phyloP scores from a whole-genome alignment of 805 yeast genomes.

The Wickerhamiella musiphila region DNA sequence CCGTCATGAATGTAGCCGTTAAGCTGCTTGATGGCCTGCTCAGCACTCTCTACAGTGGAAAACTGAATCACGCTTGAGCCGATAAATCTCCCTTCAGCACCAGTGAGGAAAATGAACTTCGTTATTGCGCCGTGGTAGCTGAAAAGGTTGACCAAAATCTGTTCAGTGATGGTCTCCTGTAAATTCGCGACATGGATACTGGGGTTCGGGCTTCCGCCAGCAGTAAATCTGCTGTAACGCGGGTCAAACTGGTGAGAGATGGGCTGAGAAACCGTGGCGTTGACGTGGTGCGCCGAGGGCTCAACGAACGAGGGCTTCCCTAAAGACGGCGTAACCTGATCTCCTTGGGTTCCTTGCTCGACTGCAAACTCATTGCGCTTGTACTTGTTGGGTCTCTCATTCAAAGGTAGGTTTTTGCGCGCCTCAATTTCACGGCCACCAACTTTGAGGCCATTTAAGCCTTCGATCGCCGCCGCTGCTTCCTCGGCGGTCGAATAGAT shows the following conservation, averaged over 20 bases:
- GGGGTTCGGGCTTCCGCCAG: no score
- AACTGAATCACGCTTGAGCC: slow-evolving; percentile 81
- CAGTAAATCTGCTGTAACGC: no score
- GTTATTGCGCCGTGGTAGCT: slow-evolving; percentile 64
- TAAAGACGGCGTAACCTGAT: no score
- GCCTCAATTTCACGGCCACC: slow-evolving; percentile 70
- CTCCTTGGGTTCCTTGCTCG: no score
- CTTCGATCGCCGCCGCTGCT: slow-evolving; percentile 53
- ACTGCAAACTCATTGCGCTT: no score
- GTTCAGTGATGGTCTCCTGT: slow-evolving; percentile 77
- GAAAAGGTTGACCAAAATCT: slow-evolving; percentile 70
- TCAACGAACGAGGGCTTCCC: no score
- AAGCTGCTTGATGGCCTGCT: slow-evolving; percentile 54
- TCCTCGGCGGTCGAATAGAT: slow-evolving; percentile 46
- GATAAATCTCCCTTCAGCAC: slow-evolving; percentile 44
- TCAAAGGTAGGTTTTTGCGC: slow-evolving; percentile 42
- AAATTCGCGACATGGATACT: slow-evolving; percentile 62
- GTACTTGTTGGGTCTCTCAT: slow-evolving; percentile 15
- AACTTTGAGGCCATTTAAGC: slow-evolving; percentile 48
- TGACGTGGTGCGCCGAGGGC: no score
- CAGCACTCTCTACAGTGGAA: slow-evolving; percentile 48
- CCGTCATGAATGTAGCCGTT: slow-evolving; percentile 75
- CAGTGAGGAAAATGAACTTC: slow-evolving; percentile 58
- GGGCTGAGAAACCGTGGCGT: no score
- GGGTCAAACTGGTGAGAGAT: no score